Percentiles rank a stretch among this genome's conserved stretches.
Conservation (phyloP, 2,329 filamentous ascomycete species). For the Penicillium hordei region DNA sequence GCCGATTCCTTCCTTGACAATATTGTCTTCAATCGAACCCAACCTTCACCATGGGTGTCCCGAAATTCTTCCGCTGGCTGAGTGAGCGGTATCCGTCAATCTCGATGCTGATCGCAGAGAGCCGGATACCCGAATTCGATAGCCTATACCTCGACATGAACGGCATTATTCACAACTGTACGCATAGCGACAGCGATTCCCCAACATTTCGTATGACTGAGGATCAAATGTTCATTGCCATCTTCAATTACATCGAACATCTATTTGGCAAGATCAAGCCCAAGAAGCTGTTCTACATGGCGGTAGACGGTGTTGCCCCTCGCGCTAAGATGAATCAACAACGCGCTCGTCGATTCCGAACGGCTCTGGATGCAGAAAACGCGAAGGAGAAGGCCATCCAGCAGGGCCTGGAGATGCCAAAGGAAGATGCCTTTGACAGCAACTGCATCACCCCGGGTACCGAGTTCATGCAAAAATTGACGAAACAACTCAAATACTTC, state of each 20-base stretch:
- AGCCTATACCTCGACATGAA: constrained; percentile 92
- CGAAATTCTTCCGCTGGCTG: constrained; percentile 98
- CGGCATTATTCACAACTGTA: constrained; percentile 99
- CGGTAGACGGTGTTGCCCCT: constrained; percentile 94
- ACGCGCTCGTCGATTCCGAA: constrained; percentile 89
- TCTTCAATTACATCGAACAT: constrained; percentile 99
- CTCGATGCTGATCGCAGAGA: constrained; percentile 97
- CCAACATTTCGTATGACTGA: constrained; percentile 90
- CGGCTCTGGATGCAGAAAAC: constrained; percentile 83
- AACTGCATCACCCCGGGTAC: constrained; percentile 98
- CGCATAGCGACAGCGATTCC: constrained; percentile 92
- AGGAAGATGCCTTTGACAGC: constrained; percentile 95
- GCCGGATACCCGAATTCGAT: constrained; percentile 98
- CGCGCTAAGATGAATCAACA: constrained; percentile 99
- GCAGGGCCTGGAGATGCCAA: constrained; percentile 88
- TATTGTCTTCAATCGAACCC: constrained; percentile 1
- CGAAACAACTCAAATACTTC: constrained; percentile 93
- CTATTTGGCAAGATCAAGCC: constrained; percentile 98
- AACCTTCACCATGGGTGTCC: constrained; percentile 61
- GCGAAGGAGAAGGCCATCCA: constrained; percentile 88
- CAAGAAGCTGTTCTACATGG: constrained; percentile 99
- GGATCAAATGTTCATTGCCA: constrained; percentile 99
- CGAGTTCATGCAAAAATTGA: constrained; percentile 96
- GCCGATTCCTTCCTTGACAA: not conserved
- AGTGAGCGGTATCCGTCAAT: constrained; percentile 98